Percentiles rank a stretch among this genome's conserved stretches.
These are phyloP conservation scores for Russula brevipes DNA, from an alignment of 768 basidiomycete genomes.

Conservation along the genomic window DNA sequence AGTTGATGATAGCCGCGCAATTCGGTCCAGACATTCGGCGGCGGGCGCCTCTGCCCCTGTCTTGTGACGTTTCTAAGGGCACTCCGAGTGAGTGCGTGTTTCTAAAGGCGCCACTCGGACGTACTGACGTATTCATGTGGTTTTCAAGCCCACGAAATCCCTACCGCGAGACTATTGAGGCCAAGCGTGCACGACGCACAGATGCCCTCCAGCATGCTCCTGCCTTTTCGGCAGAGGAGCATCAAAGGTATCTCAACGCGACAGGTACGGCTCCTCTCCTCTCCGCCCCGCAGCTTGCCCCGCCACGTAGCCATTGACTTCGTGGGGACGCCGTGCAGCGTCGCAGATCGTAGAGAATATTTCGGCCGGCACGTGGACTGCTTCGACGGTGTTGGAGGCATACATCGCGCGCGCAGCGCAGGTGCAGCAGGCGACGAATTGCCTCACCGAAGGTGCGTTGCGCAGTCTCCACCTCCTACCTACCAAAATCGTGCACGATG, in stretches of 20 bases:
- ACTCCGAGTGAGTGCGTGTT: too few species aligned
- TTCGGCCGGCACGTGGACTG: slow-evolving; percentile 41
- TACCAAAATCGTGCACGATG: background rate
- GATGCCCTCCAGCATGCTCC: slow-evolving; percentile 23
- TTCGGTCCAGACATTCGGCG: too few species aligned
- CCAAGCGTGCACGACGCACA: slow-evolving; percentile 26
- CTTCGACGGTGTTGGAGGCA: slow-evolving; percentile 42
- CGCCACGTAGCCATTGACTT: background rate
- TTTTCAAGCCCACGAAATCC: background rate
- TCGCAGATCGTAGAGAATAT: slow-evolving; percentile 43
- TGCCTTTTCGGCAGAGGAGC: slow-evolving; percentile 9
- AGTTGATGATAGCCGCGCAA: too few species aligned
- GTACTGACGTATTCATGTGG: background rate
- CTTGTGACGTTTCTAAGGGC: too few species aligned
- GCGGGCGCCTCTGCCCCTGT: too few species aligned
- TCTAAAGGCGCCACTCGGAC: too few species aligned
- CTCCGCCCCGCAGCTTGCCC: background rate
- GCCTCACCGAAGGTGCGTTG: slow-evolving; percentile 66
- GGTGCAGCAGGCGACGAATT: slow-evolving; percentile 66
- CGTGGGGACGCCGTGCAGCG: slow-evolving; percentile 29
- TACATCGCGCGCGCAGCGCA: slow-evolving; percentile 42
- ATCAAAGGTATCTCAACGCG: slow-evolving; percentile 36
- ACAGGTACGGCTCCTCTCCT: slow-evolving; percentile 38
- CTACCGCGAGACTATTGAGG: slow-evolving; percentile 4
- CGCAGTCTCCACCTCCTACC: too few species aligned